phyloP scores from a whole-genome alignment of 371 early-diverging fungal species.

The Rhizopus stolonifer region DNA sequence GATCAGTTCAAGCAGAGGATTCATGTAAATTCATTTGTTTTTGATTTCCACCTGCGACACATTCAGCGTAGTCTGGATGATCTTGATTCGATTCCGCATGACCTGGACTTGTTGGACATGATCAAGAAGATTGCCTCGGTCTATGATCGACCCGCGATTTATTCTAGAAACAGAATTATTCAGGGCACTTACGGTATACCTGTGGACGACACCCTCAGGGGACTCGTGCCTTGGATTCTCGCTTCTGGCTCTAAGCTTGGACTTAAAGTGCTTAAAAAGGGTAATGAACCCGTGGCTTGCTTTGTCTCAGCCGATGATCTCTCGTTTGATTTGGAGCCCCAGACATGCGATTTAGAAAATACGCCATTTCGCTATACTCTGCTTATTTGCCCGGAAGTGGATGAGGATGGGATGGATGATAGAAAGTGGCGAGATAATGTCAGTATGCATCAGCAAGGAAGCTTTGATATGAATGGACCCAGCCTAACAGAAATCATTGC shows the following conservation, averaged over 20 bases:
- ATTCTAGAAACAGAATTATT: slow-evolving; percentile 63
- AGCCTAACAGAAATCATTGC: slow-evolving; percentile 7
- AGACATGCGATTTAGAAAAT: background rate
- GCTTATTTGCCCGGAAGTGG: slow-evolving; percentile 22
- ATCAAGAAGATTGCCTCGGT: slow-evolving; percentile 58
- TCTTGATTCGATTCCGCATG: slow-evolving; percentile 32
- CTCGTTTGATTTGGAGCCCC: slow-evolving; percentile 18
- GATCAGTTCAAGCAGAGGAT: slow-evolving; percentile 64
- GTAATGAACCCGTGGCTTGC: slow-evolving; percentile 30
- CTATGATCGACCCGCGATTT: slow-evolving; percentile 63
- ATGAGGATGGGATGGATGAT: background rate
- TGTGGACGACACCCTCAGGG: slow-evolving; percentile 34
- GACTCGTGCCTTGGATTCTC: slow-evolving; percentile 66
- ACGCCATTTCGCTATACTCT: slow-evolving; percentile 28
- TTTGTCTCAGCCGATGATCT: slow-evolving; percentile 37
- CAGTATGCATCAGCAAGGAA: slow-evolving; percentile 21
- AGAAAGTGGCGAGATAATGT: slow-evolving; percentile 12
- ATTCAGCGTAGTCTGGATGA: slow-evolving; percentile 61
- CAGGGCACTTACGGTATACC: slow-evolving; percentile 45
- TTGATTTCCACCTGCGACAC: slow-evolving; percentile 76
- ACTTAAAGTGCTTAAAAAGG: slow-evolving; percentile 32
- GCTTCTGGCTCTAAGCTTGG: slow-evolving; percentile 67
- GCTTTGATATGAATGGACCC: slow-evolving; percentile 21
- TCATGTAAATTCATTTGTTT: slow-evolving; percentile 81
- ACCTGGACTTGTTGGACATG: slow-evolving; percentile 62